phyloP scores from a whole-genome alignment of 768 basidiomycete genomes.

The Russula compacta region DNA sequence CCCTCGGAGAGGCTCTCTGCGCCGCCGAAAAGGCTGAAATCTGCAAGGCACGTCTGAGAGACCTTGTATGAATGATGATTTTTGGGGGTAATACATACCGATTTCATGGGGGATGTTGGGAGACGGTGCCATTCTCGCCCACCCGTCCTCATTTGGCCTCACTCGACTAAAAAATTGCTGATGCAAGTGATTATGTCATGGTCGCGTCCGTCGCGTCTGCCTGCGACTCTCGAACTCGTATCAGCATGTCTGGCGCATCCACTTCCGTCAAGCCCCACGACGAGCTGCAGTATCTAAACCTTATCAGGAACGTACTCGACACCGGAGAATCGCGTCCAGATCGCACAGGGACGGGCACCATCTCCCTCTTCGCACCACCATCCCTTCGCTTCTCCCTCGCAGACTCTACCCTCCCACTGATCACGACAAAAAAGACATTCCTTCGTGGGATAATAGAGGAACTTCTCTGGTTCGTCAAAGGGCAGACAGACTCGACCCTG shows the following conservation, averaged over 20 bases:
- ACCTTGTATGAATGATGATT: background rate
- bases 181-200: conserved; percentile 6
- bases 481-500: conserved; percentile 70
- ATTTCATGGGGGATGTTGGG: conserved; percentile 17
- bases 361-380: conserved; percentile 87
- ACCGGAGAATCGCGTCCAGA: conserved; percentile 76
- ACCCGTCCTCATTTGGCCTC: background rate
- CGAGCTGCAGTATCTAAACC: conserved; percentile 81
- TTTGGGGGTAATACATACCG: background rate
- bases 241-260: conserved; percentile 1
- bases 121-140: conserved; percentile 14
- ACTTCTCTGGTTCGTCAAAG: conserved; percentile 87
- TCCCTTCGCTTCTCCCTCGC: conserved; percentile 82
- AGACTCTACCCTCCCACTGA: conserved; percentile 66
- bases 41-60: conserved; percentile 27
- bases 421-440: conserved; percentile 95
- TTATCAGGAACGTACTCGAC: conserved; percentile 69
- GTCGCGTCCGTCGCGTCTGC: conserved; percentile 13
- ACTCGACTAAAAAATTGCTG: background rate
- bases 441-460: conserved; percentile 87
- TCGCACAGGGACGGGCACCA: conserved; percentile 90
- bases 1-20: conserved; percentile 66
- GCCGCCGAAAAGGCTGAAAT: conserved; percentile 76
- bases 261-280: conserved; percentile 40
- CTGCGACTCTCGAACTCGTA: background rate